Conservation (phyloP, 2,329 filamentous ascomycete species). For the Seiridium unicorne region DNA sequence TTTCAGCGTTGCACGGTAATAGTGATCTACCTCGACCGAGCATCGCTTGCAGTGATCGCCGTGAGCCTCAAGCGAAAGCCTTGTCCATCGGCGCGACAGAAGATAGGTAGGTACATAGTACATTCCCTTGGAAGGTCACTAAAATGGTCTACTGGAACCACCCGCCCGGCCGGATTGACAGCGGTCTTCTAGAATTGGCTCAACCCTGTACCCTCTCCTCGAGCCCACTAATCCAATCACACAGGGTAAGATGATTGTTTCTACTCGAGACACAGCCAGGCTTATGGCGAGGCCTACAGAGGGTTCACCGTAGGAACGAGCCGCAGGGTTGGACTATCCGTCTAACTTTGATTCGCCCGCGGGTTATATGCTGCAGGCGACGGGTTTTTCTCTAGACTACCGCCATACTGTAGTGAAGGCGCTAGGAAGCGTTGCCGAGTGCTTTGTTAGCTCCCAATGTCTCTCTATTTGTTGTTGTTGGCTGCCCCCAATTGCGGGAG, state of each 20-base stretch:
- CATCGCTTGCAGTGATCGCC: no score
- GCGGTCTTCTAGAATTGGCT: not conserved
- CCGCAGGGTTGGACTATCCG: not conserved
- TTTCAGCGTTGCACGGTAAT: no score
- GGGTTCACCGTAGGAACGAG: conserved; percentile 2
- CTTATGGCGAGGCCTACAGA: not conserved
- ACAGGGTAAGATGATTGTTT: not conserved
- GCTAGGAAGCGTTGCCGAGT: not conserved
- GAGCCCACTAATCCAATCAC: not conserved
- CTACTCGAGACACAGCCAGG: no score
- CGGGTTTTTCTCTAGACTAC: not conserved
- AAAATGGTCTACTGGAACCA: not conserved
- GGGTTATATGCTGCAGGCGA: not conserved
- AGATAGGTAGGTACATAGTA: not conserved
- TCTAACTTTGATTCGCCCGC: not conserved
- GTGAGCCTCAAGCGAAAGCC: no score
- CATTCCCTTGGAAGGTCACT: not conserved
- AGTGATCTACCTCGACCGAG: no score
- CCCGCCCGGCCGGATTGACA: conserved; percentile 1
- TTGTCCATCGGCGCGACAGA: no score
- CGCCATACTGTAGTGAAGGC: not conserved
- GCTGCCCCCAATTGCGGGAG: not conserved
- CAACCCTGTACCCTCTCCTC: not conserved
- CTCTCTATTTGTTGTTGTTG: not conserved
- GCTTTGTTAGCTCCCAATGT: not conserved